Conservation (phyloP, 768 basidiomycete genomes). For the Hydnomerulius pinastri region DNA sequence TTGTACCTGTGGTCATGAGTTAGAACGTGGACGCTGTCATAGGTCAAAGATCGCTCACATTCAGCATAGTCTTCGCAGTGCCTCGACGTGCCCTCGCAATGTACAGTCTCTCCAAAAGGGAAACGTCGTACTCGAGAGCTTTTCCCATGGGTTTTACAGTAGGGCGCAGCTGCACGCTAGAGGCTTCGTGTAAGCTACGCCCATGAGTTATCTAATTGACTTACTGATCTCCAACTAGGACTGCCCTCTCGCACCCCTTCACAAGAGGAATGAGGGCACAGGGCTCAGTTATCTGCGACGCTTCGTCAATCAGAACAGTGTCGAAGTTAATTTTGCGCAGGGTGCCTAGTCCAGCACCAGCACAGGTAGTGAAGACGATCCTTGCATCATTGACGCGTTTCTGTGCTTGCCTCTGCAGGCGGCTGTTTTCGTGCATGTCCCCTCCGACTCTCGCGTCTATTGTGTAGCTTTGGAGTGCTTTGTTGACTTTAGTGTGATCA, state of each 20-base stretch:
- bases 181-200: not conserved
- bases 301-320: constrained; percentile 67
- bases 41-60: constrained; percentile 34
- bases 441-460: constrained; percentile 62
- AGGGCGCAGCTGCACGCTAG: constrained; percentile 67
- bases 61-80: constrained; percentile 61
- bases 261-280: constrained; percentile 66
- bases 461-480: constrained; percentile 56
- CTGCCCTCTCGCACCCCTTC: constrained; percentile 57
- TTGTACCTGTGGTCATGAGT: constrained; percentile 42
- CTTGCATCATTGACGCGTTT: constrained; percentile 55
- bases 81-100: constrained; percentile 31
- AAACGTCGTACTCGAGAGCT: constrained; percentile 57
- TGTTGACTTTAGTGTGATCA: constrained; percentile 62
- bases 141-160: constrained; percentile 62
- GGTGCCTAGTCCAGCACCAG: constrained; percentile 61
- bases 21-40: not conserved
- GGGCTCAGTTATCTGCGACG: constrained; percentile 70
- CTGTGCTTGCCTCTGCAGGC: constrained; percentile 58
- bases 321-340: constrained; percentile 57
- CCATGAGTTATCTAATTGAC: constrained; percentile 19
- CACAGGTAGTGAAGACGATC: constrained; percentile 68
- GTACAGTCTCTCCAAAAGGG: constrained; percentile 63
- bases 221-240: constrained; percentile 73
- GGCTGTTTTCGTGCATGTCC: constrained; percentile 60